Evolutionary conservation across 2,329 filamentous ascomycete species (phyloP).

Genomic region (Colletotrichum zoysiae): DNA sequence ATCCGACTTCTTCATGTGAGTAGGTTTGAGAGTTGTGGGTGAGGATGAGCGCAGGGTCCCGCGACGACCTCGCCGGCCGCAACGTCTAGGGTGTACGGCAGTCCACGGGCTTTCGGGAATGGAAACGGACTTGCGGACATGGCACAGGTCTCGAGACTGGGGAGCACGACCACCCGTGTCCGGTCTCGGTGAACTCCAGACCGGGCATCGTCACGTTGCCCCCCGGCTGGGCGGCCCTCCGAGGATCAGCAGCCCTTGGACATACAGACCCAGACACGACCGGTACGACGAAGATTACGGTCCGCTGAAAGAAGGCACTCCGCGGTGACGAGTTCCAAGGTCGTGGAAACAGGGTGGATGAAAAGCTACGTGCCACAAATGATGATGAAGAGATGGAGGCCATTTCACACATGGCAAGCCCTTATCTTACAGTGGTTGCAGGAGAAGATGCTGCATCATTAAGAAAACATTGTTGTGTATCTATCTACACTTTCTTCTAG

Average conservation of each 20-base stretch:
- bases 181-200: background rate
- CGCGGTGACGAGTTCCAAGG: background rate
- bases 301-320: background rate
- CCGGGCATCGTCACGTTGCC: background rate
- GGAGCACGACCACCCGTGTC: no score
- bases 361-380: background rate
- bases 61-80: background rate
- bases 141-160: background rate
- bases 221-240: background rate
- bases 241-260: background rate
- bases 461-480: background rate
- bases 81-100: background rate
- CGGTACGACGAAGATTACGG: no score
- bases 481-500: background rate
- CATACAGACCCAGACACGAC: background rate
- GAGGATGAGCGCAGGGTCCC: background rate
- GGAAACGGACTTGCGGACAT: background rate
- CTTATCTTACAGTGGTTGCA: background rate
- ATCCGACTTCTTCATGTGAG: background rate
- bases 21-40: background rate
- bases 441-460: constrained; percentile 6
- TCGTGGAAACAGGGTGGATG: background rate
- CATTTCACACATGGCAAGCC: background rate
- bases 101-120: background rate
- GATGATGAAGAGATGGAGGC: background rate